These are phyloP conservation scores for Bryoglossum gracile DNA, from an alignment of 495 filamentous ascomycete genomes.

Conservation along the genomic window DNA sequence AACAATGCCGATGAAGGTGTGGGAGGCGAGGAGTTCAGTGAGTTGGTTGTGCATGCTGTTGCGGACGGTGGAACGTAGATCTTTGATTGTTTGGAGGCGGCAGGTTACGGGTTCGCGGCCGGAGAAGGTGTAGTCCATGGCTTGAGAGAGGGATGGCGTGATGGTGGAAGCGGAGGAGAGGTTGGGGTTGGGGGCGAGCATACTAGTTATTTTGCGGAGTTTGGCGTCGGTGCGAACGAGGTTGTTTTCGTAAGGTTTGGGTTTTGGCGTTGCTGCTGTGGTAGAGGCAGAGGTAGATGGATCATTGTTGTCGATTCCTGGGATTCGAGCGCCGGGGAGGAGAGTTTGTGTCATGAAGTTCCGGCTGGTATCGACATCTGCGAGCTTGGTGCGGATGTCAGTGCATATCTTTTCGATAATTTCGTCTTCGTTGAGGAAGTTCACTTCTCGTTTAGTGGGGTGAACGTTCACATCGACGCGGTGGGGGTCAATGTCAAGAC, in stretches of 20 bases:
- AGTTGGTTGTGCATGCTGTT: slow-evolving; percentile 82
- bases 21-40: slow-evolving; percentile 80
- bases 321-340: slow-evolving; percentile 56
- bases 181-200: slow-evolving; percentile 53
- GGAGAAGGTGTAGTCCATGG: slow-evolving; percentile 60
- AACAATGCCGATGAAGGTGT: slow-evolving; percentile 90
- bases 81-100: slow-evolving; percentile 69
- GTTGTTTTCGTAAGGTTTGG: slow-evolving; percentile 76
- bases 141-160: slow-evolving; percentile 10
- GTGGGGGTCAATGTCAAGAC: slow-evolving; percentile 85
- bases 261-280: slow-evolving; percentile 31
- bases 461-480: slow-evolving; percentile 97
- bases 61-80: slow-evolving; percentile 72
- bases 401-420: slow-evolving; percentile 85
- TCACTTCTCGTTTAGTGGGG: slow-evolving; percentile 95
- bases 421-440: slow-evolving; percentile 97
- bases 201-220: slow-evolving; percentile 89
- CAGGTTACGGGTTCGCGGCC: slow-evolving; percentile 62
- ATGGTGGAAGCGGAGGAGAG: neutral
- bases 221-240: slow-evolving; percentile 88
- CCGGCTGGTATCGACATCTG: slow-evolving; percentile 87
- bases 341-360: slow-evolving; percentile 92
- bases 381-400: slow-evolving; percentile 69
- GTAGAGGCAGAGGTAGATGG: slow-evolving; percentile 25
- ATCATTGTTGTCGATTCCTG: slow-evolving; percentile 27